Evolutionary conservation across 2,329 filamentous ascomycete genomes (phyloP), one percentile per base, ranked within the genome.

Genomic region (Pseudomassariella vexata): DNA sequence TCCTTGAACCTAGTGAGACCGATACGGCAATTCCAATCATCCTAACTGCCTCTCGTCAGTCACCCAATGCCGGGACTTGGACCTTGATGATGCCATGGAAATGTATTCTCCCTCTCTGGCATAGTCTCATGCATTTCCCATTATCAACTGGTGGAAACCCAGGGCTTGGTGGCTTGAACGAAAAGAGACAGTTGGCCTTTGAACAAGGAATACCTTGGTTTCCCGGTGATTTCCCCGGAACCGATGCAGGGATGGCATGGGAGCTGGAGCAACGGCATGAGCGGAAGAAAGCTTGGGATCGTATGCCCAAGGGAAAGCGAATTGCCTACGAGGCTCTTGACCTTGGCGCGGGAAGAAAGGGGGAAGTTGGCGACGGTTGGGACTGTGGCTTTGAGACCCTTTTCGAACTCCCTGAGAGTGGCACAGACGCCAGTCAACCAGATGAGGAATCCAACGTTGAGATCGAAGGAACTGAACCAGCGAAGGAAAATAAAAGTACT

Each of bases 31-130:
- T 96, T 11, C 92, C 92, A 1, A 60, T 90, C 23, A 65, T 90
- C 2, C 60, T 94, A 5, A 67, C 86, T 5, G 69, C 80, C 20
- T 76, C 74, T 9, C 71, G 76, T 4, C 54, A 68, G 8, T 53
- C 60, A 9, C 47, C 55, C 2, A 59, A 60, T 22, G 62, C 82
- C 28, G 82, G 82, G 0, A 79, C 70, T 0, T 96, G 88, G 87
- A 92, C 81, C 0, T 55, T 96, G 2, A 66, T 96, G 16, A 70
- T 92, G 3, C 92, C 92, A 0, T 95, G 90, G 87, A 88, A 85
- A 52, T 95, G 85, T 47, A 82, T 96, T 21, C 66, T 78, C 21
- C 77, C 86, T 0, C 68, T 95, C 19, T 98, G 92, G 92, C 82
- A 90, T 47, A 79, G 77, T 28, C 61, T 96, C 10, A 82, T 94